Conservation (phyloP, 257 asterid genomes). For the Solanum virginianum region DNA sequence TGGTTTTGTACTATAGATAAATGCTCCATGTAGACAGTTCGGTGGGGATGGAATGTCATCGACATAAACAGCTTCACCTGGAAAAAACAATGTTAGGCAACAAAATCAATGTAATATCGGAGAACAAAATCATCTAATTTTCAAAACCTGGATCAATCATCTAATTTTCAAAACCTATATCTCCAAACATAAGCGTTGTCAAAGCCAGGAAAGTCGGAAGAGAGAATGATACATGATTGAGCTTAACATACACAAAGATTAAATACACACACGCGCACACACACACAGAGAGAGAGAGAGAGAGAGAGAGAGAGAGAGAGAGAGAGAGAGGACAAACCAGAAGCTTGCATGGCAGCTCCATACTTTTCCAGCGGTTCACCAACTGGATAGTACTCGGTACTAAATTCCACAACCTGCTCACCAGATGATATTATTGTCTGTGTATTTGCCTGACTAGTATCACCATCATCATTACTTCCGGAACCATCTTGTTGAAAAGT, state of each 20-base stretch:
- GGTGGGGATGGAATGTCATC: too few species aligned
- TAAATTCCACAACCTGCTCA: conserved; percentile 40
- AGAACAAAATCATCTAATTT: background rate
- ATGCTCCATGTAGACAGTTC: too few species aligned
- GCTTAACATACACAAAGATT: background rate
- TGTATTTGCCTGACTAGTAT: background rate
- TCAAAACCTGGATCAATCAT: background rate
- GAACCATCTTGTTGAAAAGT: conserved; percentile 4
- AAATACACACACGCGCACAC: background rate
- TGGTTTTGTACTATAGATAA: too few species aligned
- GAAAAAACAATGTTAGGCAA: background rate
- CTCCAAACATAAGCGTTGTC: background rate
- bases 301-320: background rate
- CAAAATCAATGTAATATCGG: background rate
- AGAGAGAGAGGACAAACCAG: background rate
- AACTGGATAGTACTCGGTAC: conserved; percentile 50
- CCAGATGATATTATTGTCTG: conserved; percentile 31
- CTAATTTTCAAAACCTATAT: background rate
- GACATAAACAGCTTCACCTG: background rate
- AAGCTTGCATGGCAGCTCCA: conserved; percentile 57
- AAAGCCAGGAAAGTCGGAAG: background rate
- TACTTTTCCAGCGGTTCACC: conserved; percentile 50
- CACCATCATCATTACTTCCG: background rate
- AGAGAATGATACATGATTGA: background rate
- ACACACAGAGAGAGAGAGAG: background rate